Evolutionary conservation across 257 asterid genomes (phyloP), one percentile per base, ranked within the genome.

Genomic region (Thymus quinquecostatus): DNA sequence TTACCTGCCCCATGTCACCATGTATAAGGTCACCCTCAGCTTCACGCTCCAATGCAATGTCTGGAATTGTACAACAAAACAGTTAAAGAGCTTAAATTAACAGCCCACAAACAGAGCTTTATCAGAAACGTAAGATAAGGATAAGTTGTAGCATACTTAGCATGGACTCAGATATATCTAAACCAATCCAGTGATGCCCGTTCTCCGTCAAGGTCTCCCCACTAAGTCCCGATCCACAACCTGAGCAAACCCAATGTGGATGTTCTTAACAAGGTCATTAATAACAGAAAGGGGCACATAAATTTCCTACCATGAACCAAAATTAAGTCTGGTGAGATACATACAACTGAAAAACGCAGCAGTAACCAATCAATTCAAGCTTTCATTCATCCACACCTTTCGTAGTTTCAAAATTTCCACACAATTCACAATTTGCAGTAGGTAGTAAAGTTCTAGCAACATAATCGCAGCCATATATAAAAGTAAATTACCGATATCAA

Each of bases 141-240:
- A 14, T 49, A 60, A 65, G 48, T 34, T 10, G 55, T 60, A 28
- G 44, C 85, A 76, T 82, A 91, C 98, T 66, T 8, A 95, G 89
- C 99, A 95, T 89, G 49, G 98, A 89, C 66, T 79, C 86, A 4
- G 99, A 95, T 82, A 95, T 95, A 79, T 95, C 99, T 66, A 87
- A 71, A 64, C 98, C 97, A 85, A 95, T 83, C 99, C 99, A 95
- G 10, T 89, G 96, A 79, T 91, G 97, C 64, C 98, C 99, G 60
- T 79, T 78, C 55, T 95, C 96, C 34, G 96, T 88, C 76, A 95
- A 71, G 36, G 97, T 89, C 82, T 92, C 97, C 70, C 98, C 99
- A 36, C 99, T 95, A 50, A 91, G 89, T 58, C 99, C 99, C 11
- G 99, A 95, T 76, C 99, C 99, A 53, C 99, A 95, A 80, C 99